Conservation (phyloP, 1,284 basidiomycete species). For the Schizophyllum amplum region DNA sequence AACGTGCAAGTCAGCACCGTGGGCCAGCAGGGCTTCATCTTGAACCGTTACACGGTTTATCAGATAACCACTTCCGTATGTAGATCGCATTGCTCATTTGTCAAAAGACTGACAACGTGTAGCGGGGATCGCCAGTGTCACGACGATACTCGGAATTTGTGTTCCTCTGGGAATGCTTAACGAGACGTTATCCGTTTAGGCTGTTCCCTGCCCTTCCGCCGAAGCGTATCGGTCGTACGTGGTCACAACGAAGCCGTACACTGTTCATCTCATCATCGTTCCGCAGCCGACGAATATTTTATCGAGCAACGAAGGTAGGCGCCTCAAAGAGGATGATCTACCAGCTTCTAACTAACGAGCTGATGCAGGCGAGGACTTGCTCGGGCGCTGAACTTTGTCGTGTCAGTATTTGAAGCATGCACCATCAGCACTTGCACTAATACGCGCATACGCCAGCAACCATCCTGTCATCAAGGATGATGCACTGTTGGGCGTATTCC, state of each 20-base stretch:
- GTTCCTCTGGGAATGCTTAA: slow-evolving; percentile 79
- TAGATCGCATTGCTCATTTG: slow-evolving; percentile 10
- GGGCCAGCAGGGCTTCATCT: slow-evolving; percentile 83
- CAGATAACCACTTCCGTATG: slow-evolving; percentile 74
- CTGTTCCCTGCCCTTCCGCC: slow-evolving; percentile 85
- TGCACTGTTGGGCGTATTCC: slow-evolving; percentile 72
- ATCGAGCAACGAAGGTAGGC: slow-evolving; percentile 76
- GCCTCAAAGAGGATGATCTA: neutral
- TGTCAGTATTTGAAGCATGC: slow-evolving; percentile 36
- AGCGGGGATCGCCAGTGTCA: slow-evolving; percentile 59
- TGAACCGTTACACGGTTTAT: slow-evolving; percentile 79
- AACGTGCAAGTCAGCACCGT: slow-evolving; percentile 60
- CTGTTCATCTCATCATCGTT: slow-evolving; percentile 1
- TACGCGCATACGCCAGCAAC: slow-evolving; percentile 48
- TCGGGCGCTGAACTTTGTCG: slow-evolving; percentile 71
- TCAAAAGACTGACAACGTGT: slow-evolving; percentile 5
- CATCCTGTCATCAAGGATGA: slow-evolving; percentile 88
- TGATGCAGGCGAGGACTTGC: slow-evolving; percentile 70
- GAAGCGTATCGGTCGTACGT: slow-evolving; percentile 82
- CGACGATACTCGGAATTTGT: slow-evolving; percentile 87
- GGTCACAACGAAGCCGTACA: slow-evolving; percentile 3
- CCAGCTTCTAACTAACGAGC: slow-evolving; percentile 2
- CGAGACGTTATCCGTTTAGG: slow-evolving; percentile 82
- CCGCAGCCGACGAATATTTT: slow-evolving; percentile 75
- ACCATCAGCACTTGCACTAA: neutral